Conservation (phyloP, 2,329 filamentous ascomycete genomes). For the Lachnum nothofagi region DNA sequence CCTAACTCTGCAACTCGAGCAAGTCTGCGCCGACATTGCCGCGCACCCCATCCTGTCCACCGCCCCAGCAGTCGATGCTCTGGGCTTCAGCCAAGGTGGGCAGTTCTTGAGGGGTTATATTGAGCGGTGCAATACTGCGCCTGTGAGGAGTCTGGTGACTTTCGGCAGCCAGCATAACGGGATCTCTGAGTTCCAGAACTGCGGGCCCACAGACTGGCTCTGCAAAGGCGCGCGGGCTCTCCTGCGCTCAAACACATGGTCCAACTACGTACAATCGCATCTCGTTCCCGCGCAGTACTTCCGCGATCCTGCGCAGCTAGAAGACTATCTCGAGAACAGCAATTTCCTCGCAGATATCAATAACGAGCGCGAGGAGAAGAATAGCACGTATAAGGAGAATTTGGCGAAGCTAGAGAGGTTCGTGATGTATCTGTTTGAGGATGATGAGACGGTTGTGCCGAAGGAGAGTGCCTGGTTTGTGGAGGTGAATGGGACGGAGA, state of each 20-base stretch:
- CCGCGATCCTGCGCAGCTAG: conserved; percentile 64
- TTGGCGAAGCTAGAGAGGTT: conserved; percentile 67
- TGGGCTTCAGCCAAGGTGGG: conserved; percentile 93
- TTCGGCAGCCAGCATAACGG: conserved; percentile 74
- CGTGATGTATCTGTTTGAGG: conserved; percentile 83
- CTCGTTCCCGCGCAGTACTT: conserved; percentile 95
- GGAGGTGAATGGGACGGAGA: conserved; percentile 69
- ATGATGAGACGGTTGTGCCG: conserved; percentile 80
- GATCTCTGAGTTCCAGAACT: conserved; percentile 76
- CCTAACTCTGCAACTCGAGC: conserved; percentile 68
- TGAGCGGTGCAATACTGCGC: conserved; percentile 69
- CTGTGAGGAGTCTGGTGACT: conserved; percentile 60
- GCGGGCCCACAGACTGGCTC: conserved; percentile 66
- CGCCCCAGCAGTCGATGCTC: conserved; percentile 77
- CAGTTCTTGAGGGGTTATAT: conserved; percentile 91
- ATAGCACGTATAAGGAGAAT: conserved; percentile 65
- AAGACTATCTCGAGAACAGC: conserved; percentile 70
- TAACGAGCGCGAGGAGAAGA: conserved; percentile 78
- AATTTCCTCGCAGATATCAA: conserved; percentile 95
- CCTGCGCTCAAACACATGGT: conserved; percentile 77
- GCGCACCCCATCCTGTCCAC: conserved; percentile 73
- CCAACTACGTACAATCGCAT: conserved; percentile 66
- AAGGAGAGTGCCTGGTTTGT: conserved; percentile 90
- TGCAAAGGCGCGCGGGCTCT: conserved; percentile 77
- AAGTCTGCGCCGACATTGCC: conserved; percentile 73